Conservation (phyloP, 1,284 basidiomycete genomes). For the Ganoderma leucocontextum region DNA sequence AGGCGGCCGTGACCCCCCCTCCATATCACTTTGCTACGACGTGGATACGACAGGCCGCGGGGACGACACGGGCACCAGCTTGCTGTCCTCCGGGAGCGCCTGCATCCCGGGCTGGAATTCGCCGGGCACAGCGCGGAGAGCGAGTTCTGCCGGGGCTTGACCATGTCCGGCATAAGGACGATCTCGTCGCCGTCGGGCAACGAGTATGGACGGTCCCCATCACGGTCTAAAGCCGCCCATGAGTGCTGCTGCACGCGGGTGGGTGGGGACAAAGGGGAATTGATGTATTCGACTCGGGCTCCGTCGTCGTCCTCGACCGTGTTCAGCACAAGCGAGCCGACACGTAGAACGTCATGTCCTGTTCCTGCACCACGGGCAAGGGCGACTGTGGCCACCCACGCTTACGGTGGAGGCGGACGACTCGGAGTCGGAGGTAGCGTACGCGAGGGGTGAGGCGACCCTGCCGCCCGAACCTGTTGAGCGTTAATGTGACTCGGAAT, state of each 20-base stretch:
- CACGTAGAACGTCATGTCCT: constrained; percentile 40
- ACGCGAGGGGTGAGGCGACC: constrained; percentile 11
- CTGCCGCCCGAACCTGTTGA: constrained; percentile 16
- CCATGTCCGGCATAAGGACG: constrained; percentile 18
- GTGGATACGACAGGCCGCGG: neutral
- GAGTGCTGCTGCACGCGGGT: constrained; percentile 22
- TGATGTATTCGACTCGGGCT: constrained; percentile 32
- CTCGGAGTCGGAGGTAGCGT: constrained; percentile 34
- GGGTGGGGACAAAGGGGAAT: constrained; percentile 32
- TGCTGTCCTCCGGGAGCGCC: constrained; percentile 59
- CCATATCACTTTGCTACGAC: constrained; percentile 18
- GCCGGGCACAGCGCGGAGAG: constrained; percentile 28
- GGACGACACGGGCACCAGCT: constrained; percentile 40
- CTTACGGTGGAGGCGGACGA: constrained; percentile 31
- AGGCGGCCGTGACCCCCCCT: constrained; percentile 27
- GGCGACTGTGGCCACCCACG: constrained; percentile 26
- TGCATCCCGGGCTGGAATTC: constrained; percentile 46
- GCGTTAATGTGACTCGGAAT: constrained; percentile 20
- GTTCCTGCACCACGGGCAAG: constrained; percentile 4
- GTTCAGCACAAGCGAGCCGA: constrained; percentile 53
- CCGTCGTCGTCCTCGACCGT: constrained; percentile 23
- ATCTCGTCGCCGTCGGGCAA: constrained; percentile 21
- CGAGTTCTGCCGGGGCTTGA: constrained; percentile 27
- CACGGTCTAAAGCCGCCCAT: constrained; percentile 17
- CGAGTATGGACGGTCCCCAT: constrained; percentile 23